A percentile compares a stretch with the other conserved stretches of the same genome.
phyloP scores from a whole-genome alignment of 108 stramenopile species.

The Nitzschia sp. region DNA sequence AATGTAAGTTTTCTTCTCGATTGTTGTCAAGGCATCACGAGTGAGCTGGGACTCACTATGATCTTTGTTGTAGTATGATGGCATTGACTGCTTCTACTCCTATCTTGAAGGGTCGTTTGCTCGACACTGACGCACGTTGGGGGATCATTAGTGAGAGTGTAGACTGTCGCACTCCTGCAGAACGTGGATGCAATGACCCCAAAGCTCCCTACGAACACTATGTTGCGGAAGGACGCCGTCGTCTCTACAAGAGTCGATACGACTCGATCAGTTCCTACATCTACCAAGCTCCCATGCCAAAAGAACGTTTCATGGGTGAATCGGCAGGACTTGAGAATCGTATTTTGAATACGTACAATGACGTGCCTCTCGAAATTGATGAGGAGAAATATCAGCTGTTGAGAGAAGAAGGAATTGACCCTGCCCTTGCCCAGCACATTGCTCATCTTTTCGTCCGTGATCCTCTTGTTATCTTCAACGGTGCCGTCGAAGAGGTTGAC shows the following conservation, averaged over 20 bases:
- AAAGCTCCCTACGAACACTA: constrained; percentile 61
- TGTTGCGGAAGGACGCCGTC: constrained; percentile 68
- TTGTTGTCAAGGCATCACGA: neutral
- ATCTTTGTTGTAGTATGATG: constrained; percentile 65
- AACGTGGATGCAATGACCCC: constrained; percentile 77
- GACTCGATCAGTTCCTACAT: constrained; percentile 94
- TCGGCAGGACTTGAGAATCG: constrained; percentile 53
- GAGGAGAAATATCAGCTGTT: constrained; percentile 74
- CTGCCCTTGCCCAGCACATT: constrained; percentile 91
- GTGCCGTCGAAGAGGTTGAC: constrained; percentile 92
- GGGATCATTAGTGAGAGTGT: constrained; percentile 92
- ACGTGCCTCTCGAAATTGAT: constrained; percentile 84
- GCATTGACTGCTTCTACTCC: constrained; percentile 97
- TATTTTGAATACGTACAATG: constrained; percentile 92
- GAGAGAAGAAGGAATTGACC: constrained; percentile 87
- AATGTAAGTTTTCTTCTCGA: constrained; percentile 46
- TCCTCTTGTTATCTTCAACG: constrained; percentile 96
- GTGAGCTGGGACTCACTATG: constrained; percentile 1
- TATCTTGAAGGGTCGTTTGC: constrained; percentile 86
- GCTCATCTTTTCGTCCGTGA: constrained; percentile 96
- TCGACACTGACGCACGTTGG: constrained; percentile 97
- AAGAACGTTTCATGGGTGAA: constrained; percentile 14
- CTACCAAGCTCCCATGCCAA: constrained; percentile 62
- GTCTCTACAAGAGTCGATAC: constrained; percentile 93
- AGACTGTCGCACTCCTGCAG: constrained; percentile 92